Conservation (phyloP, 176 grass and related monocot genomes). For the Raddia distichophylla region DNA sequence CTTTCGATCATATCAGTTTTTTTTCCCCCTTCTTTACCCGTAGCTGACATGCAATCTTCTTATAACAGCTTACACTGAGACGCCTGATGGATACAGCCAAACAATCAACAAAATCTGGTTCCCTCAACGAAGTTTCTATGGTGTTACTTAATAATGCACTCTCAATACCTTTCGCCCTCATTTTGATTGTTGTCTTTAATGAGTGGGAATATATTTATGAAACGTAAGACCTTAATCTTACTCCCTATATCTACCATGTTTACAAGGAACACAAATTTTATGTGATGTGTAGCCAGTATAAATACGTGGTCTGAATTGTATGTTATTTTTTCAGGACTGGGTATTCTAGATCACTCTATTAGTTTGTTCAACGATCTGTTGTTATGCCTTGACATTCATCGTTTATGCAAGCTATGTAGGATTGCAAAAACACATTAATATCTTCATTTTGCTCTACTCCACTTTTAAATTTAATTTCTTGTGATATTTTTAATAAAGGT, state of each 20-base stretch:
- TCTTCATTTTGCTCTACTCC: not conserved
- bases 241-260: not conserved
- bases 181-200: slow-evolving; percentile 71
- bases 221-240: slow-evolving; percentile 55
- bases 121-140: slow-evolving; percentile 92
- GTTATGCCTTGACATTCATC: not conserved
- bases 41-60: slow-evolving; percentile 5
- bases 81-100: slow-evolving; percentile 81
- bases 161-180: slow-evolving; percentile 74
- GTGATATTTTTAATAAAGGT: not conserved
- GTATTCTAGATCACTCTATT: not conserved
- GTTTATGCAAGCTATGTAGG: slow-evolving; percentile 1
- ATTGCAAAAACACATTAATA: not conserved
- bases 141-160: slow-evolving; percentile 87
- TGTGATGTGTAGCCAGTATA: not conserved
- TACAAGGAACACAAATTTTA: not conserved
- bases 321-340: not conserved
- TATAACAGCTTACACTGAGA: slow-evolving; percentile 63
- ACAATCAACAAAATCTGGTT: slow-evolving; percentile 79
- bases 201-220: slow-evolving; percentile 87
- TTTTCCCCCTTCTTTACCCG: not conserved
- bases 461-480: slow-evolving; percentile 4
- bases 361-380: not conserved
- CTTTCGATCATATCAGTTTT: not conserved
- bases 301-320: not conserved